Evolutionary conservation across 176 grass and related monocot species (phyloP), one percentile per base, ranked within the genome.

Genomic region (Aegilops umbellulata): DNA sequence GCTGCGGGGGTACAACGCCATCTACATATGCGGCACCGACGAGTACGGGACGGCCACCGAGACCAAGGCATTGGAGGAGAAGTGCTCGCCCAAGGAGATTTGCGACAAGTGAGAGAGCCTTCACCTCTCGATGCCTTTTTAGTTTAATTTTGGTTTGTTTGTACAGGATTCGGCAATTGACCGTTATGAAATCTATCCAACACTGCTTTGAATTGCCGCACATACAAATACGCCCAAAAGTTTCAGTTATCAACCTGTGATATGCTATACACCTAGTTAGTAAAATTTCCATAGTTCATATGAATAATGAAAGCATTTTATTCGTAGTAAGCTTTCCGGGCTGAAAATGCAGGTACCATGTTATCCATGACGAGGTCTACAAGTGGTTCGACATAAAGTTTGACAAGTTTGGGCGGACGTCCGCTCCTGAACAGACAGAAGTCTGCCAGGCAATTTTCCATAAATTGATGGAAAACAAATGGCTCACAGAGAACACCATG

Each of bases 321-420:
- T 41, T 91, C 77, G 77, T 41, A 71, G 15, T 13, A 69, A 86
- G 7, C 72, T 74, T 58, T 9, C 24, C 14, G 15, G 92, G 19
- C 62, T 77, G 31, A 41, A 47, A 80, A 44, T 86, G 31, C 69
- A 96, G 97, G 86, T 99, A 99, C 20, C 89, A 99, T 87, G 92
- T 89, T 35, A 96, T 99, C 78, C 94, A 99, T 53, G 80, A 42
- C 12, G 94, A 99, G 47, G 90, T 99, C 63, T 99, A 99, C 62
- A 87, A 93, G 85, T 99, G 97, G 97, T 99, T 96, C 77, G 85
- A 94, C 72, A 99, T 99, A 77, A 99, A 95, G 74, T 99, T 99
- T 87, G 97, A 99, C 64, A 88, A 96, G 80, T 99, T 99, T 91
- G 97, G 97, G 23, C 86, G 92, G 12, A 99, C 94, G 14, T 99